These are phyloP conservation scores for Boeremia lycopersici DNA, from an alignment of 2,329 filamentous ascomycete genomes.

Conservation along the genomic window DNA sequence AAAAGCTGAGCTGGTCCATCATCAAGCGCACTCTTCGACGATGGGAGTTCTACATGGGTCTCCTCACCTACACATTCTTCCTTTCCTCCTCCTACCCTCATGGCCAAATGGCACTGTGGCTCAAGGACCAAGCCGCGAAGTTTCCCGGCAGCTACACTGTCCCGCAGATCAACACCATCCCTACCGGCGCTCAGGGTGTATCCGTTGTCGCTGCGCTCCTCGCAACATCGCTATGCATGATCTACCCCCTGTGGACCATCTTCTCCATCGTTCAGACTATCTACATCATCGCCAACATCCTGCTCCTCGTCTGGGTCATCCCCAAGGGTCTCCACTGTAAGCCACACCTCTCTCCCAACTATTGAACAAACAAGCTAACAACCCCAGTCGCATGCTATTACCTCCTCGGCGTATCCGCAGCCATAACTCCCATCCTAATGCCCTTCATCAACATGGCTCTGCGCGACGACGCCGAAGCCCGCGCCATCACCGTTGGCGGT, in stretches of 20 bases:
- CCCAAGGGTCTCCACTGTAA: conserved; percentile 51
- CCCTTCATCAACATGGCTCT: conserved; percentile 47
- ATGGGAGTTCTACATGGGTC: conserved; percentile 61
- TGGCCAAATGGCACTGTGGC: conserved; percentile 60
- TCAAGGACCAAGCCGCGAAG: conserved; percentile 53
- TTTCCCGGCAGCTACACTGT: conserved; percentile 50
- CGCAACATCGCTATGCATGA: conserved; percentile 57
- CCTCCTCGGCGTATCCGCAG: conserved; percentile 43
- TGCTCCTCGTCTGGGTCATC: conserved; percentile 59
- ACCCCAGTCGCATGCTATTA: conserved; percentile 42
- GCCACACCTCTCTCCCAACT: not conserved
- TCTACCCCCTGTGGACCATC: conserved; percentile 58
- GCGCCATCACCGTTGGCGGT: conserved; percentile 57
- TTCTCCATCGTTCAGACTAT: conserved; percentile 52
- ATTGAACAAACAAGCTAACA: conserved; percentile 6
- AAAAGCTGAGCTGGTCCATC: conserved; percentile 51
- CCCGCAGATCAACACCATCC: conserved; percentile 57
- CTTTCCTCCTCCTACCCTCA: conserved; percentile 51
- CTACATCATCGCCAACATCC: conserved; percentile 53
- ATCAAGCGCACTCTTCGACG: conserved; percentile 54
- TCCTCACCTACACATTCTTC: conserved; percentile 54
- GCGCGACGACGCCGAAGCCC: conserved; percentile 55
- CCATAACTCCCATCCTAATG: conserved; percentile 45
- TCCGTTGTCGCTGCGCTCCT: conserved; percentile 57
- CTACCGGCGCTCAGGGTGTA: conserved; percentile 57